Base-by-base conservation (phyloP, 1,284 basidiomycete species). In the Naganishia sp. region DNA sequence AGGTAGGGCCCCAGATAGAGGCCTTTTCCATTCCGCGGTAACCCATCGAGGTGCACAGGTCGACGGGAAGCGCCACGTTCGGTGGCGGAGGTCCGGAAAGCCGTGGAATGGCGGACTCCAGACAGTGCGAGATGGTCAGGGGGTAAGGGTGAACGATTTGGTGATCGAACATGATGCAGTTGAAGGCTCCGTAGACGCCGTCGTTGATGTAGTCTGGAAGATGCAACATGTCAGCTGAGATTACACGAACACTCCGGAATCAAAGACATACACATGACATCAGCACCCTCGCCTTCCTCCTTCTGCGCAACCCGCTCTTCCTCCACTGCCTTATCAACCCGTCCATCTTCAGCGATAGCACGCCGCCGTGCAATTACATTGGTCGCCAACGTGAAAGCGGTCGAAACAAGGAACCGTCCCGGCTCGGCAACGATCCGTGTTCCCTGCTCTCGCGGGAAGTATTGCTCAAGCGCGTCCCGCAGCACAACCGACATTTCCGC, bases 101-200 rank as follows among this genome's bases (percentile, higher is more conserved):
- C 53, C 71, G 69, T 47, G 79, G 72, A 55, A 73, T 67, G 67
- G 74, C 68, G 35, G 69, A 62, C 11, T 75, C 70, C 15, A 72
- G 69, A 11, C 71, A 65, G 57, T 76, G 74, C 10, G 58, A 49
- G 51, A 81, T 72, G 21, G 85, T 85, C 60, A 94, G 83, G 32
- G 92, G 90, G 78, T 90, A 88, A 47, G 92, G 92, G 74, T 89
- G 85, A 21, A 91, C 89, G 68, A 87, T 85, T 76, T 93, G 90
- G 81, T 94, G 93, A 81, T 95, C 92, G 79, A 94, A 95, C 76
- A 95, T 83, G 80, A 92, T 90, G 80, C 92, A 94, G 85, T 99
- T 98, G 86, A 99, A 98, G 23, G 95, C 90, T 63, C 95, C 94
- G 80, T 99, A 99, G 47, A 97, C 92, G 52, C 94, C 94, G 79